Evolutionary conservation across 257 asterid genomes (phyloP).

Genomic region (Thymus mandschuricus): DNA sequence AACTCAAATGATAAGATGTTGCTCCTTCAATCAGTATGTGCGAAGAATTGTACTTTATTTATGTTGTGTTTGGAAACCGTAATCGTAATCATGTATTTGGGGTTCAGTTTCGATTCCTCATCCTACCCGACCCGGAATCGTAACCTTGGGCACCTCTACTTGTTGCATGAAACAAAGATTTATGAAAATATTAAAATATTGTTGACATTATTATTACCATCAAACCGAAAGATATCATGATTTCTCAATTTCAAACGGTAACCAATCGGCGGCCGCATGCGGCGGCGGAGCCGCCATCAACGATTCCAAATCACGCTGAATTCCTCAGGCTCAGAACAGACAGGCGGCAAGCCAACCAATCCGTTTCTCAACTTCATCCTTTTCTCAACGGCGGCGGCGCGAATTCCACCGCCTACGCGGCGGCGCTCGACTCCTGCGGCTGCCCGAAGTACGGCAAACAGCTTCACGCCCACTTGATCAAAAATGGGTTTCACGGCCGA

Average conservation of each 20-base stretch:
- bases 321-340: slow-evolving; percentile 14
- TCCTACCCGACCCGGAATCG: no score
- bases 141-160: no score
- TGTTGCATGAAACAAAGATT: no score
- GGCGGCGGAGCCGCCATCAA: slow-evolving; percentile 22
- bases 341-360: slow-evolving; percentile 8
- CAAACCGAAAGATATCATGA: slow-evolving; percentile 23
- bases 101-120: no score
- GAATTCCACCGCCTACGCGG: slow-evolving; percentile 57
- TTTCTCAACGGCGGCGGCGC: slow-evolving; percentile 32
- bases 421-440: slow-evolving; percentile 58
- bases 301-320: slow-evolving; percentile 22
- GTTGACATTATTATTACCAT: no score
- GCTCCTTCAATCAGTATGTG: no score
- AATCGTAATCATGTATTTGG: no score
- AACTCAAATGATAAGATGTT: no score
- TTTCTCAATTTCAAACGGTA: slow-evolving; percentile 28
- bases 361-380: slow-evolving; percentile 27
- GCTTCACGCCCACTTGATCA: slow-evolving; percentile 67
- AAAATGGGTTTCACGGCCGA: slow-evolving; percentile 59
- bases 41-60: no score
- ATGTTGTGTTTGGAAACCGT: no score
- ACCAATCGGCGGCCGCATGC: slow-evolving; percentile 38
- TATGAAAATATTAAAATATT: no score
- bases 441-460: slow-evolving; percentile 51